Conservation (phyloP, 2,329 filamentous ascomycete species). For the Pseudocercospora macadamiae region DNA sequence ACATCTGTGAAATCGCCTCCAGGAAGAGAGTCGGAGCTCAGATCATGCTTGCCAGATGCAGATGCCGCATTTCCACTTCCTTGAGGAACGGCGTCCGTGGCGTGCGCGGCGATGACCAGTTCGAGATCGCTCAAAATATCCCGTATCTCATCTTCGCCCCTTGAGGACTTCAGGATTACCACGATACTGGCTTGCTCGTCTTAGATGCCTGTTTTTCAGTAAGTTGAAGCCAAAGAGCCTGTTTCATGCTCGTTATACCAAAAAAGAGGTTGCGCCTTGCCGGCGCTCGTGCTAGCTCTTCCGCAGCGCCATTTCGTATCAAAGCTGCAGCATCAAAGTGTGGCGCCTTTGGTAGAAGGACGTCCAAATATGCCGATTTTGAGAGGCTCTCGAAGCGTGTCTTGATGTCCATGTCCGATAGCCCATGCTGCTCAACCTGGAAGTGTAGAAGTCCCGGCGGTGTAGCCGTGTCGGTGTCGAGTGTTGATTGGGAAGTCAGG, state of each 20-base stretch:
- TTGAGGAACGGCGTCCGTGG: slow-evolving; percentile 38
- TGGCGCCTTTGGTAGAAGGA: slow-evolving; percentile 29
- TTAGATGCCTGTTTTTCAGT: slow-evolving; percentile 28
- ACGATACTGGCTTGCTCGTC: slow-evolving; percentile 34
- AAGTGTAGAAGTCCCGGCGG: neutral
- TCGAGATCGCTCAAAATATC: slow-evolving; percentile 31
- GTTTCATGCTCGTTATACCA: slow-evolving; percentile 22
- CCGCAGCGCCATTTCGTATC: slow-evolving; percentile 25
- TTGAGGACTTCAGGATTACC: slow-evolving; percentile 31
- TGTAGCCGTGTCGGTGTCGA: neutral
- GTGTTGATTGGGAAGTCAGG: neutral
- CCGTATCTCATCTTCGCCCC: slow-evolving; percentile 23
- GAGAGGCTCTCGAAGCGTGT: slow-evolving; percentile 30
- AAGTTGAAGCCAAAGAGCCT: slow-evolving; percentile 15
- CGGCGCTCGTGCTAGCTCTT: slow-evolving; percentile 28
- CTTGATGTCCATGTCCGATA: slow-evolving; percentile 13
- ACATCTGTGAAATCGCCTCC: slow-evolving; percentile 23
- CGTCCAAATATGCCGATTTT: slow-evolving; percentile 30
- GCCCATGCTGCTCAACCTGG: neutral
- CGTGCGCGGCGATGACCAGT: slow-evolving; percentile 35
- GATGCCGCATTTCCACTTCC: slow-evolving; percentile 32
- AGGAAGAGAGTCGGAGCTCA: slow-evolving; percentile 24
- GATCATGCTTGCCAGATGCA: slow-evolving; percentile 36
- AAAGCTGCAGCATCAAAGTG: slow-evolving; percentile 27
- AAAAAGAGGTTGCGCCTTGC: slow-evolving; percentile 36